A percentile compares a stretch with the other conserved stretches of the same genome.
phyloP scores from a whole-genome alignment of 441 rosid species.

The Cnidoscolus chayamansa region DNA sequence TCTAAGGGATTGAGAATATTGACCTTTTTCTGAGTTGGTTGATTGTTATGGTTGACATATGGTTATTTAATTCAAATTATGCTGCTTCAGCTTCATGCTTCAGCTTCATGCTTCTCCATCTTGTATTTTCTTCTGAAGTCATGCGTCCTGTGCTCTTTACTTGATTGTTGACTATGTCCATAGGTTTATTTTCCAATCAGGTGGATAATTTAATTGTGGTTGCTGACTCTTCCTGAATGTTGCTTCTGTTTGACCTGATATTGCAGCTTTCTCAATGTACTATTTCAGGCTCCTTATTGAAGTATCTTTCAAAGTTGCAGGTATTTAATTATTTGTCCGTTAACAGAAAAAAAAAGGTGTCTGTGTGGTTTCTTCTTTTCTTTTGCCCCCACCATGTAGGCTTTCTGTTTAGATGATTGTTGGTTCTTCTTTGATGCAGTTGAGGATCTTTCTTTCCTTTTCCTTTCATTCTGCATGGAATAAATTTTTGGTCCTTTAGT shows the following conservation, averaged over 20 bases:
- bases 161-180: neutral
- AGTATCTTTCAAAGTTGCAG: constrained; percentile 96
- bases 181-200: constrained; percentile 5
- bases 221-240: constrained; percentile 22
- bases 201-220: constrained; percentile 3
- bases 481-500: neutral
- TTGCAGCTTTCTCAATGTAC: constrained; percentile 98
- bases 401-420: neutral
- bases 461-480: neutral
- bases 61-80: too few species aligned
- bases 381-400: neutral
- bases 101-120: neutral
- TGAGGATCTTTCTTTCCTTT: neutral
- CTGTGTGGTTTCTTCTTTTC: neutral
- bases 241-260: constrained; percentile 24
- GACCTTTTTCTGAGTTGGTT: neutral
- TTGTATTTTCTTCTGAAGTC: neutral
- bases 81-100: neutral
- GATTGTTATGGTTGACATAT: neutral
- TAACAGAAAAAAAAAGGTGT: constrained; percentile 14
- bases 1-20: neutral
- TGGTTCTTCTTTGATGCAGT: neutral
- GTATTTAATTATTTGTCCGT: constrained; percentile 36
- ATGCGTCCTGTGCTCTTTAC: neutral
- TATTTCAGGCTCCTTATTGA: constrained; percentile 80